Evolutionary conservation across 805 yeast genomes (phyloP).

Genomic region (Pichia exigua): DNA sequence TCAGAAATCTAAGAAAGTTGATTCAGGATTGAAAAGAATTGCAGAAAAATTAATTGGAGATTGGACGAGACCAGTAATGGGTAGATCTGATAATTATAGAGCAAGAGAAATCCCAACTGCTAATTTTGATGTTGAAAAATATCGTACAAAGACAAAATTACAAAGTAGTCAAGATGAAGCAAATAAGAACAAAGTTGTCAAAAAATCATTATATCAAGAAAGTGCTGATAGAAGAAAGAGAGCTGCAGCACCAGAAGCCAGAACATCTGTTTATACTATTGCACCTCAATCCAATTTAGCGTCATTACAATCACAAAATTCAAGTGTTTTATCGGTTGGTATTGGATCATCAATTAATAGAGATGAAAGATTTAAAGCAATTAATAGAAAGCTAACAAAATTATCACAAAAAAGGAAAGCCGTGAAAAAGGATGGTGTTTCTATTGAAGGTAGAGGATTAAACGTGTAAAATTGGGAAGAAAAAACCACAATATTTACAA

Average conservation of each 20-base stretch:
- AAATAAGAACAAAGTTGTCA: constrained; percentile 19
- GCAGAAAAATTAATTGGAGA: constrained; percentile 91
- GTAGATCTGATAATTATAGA: constrained; percentile 88
- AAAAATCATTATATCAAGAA: constrained; percentile 70
- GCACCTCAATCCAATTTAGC: constrained; percentile 74
- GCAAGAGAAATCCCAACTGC: constrained; percentile 69
- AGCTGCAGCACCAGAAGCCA: constrained; percentile 92
- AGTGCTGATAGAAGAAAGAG: constrained; percentile 87
- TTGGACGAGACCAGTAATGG: constrained; percentile 98
- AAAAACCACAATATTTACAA: background rate
- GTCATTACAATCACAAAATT: constrained; percentile 35
- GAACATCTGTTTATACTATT: constrained; percentile 79
- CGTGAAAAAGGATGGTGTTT: constrained; percentile 63
- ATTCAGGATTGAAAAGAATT: constrained; percentile 72
- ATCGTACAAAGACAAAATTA: constrained; percentile 33
- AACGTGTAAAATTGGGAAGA: constrained; percentile 8
- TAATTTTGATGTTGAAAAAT: constrained; percentile 56
- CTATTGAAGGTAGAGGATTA: constrained; percentile 64
- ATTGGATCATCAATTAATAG: constrained; percentile 44
- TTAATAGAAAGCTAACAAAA: constrained; percentile 50
- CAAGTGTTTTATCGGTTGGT: constrained; percentile 33
- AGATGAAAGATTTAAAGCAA: constrained; percentile 76
- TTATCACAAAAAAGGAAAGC: constrained; percentile 41
- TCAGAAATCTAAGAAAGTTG: constrained; percentile 84
- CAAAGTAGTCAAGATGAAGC: constrained; percentile 24